Evolutionary conservation across 2,329 filamentous ascomycete species (phyloP).

Genomic region (Fusarium setosum): DNA sequence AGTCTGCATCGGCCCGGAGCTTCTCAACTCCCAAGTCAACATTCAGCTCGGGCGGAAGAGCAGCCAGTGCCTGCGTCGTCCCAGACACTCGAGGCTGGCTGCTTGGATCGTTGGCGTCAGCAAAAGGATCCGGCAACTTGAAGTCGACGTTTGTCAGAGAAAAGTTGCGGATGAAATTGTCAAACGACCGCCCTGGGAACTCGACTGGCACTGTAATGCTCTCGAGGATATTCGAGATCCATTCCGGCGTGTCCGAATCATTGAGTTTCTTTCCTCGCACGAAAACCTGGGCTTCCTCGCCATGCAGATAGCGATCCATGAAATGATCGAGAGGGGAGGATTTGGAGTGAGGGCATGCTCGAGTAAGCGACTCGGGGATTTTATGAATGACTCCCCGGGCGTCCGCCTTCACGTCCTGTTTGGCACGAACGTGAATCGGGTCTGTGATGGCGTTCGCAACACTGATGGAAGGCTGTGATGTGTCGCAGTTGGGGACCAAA

Average conservation of each 20-base stretch:
- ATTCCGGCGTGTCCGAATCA: constrained; percentile 76
- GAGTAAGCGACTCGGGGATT: constrained; percentile 78
- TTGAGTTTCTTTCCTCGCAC: constrained; percentile 81
- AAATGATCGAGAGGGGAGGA: constrained; percentile 88
- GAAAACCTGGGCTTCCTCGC: constrained; percentile 81
- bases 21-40: constrained; percentile 82
- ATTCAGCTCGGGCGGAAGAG: constrained; percentile 86
- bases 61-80: constrained; percentile 81
- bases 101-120: constrained; percentile 78
- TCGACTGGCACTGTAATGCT: constrained; percentile 87
- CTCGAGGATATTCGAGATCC: constrained; percentile 83
- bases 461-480: constrained; percentile 77
- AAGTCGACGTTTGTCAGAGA: constrained; percentile 89
- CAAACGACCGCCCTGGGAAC: constrained; percentile 84
- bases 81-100: constrained; percentile 85
- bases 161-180: constrained; percentile 88
- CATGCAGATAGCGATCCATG: constrained; percentile 83
- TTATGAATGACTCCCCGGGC: constrained; percentile 78
- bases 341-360: constrained; percentile 78
- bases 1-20: constrained; percentile 81
- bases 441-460: constrained; percentile 81
- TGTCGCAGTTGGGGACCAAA: constrained; percentile 83
- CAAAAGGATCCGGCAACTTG: constrained; percentile 81
- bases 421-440: constrained; percentile 74
- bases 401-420: constrained; percentile 73